Evolutionary conservation across 257 asterid species (phyloP).

Genomic region (Ehretia macrophylla): DNA sequence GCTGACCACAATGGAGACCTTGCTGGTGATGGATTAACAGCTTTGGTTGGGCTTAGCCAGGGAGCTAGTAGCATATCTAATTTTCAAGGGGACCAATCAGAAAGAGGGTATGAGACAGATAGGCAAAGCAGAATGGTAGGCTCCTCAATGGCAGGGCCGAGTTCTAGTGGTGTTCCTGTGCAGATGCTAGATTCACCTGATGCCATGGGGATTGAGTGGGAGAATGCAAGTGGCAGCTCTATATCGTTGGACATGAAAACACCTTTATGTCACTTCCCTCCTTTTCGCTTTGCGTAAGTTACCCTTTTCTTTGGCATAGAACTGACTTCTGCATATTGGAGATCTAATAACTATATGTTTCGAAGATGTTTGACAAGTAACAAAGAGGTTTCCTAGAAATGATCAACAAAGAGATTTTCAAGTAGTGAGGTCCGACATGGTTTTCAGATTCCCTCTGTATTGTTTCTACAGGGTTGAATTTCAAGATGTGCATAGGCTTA

Average conservation of each 20-base stretch:
- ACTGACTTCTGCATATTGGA: constrained; percentile 6
- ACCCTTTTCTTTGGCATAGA: constrained; percentile 23
- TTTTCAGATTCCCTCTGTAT: neutral
- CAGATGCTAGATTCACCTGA: constrained; percentile 67
- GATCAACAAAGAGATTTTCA: neutral
- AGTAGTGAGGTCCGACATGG: too few species aligned
- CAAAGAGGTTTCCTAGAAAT: too few species aligned
- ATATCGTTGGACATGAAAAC: constrained; percentile 90
- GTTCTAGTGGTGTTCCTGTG: constrained; percentile 49
- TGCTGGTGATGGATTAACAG: constrained; percentile 90
- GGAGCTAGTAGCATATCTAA: constrained; percentile 50
- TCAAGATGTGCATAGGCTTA: constrained; percentile 84
- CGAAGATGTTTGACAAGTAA: too few species aligned
- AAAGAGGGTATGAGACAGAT: constrained; percentile 52
- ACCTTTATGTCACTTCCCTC: constrained; percentile 92
- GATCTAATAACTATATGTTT: too few species aligned
- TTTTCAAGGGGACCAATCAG: constrained; percentile 54
- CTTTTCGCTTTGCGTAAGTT: constrained; percentile 94
- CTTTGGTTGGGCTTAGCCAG: constrained; percentile 93
- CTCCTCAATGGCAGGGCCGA: constrained; percentile 46
- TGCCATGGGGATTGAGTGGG: constrained; percentile 68
- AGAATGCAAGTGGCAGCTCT: constrained; percentile 50
- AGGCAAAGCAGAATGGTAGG: constrained; percentile 39
- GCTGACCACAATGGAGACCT: constrained; percentile 65
- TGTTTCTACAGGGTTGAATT: constrained; percentile 73